Conservation (phyloP, 305 asterid species). For the Salvia sclarea region DNA sequence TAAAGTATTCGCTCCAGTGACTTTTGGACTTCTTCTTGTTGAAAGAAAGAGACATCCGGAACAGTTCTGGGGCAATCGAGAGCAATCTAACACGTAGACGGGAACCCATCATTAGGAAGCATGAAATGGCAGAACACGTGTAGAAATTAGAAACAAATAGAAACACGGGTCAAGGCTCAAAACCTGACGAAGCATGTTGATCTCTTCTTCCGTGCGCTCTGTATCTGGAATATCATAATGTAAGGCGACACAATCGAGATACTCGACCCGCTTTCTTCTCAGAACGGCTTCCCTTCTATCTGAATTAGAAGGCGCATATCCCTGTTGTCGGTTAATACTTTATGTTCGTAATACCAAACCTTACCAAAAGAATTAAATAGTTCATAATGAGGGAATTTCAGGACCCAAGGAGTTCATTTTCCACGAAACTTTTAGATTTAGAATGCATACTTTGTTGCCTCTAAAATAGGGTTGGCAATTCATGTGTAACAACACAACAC, state of each 20-base stretch:
- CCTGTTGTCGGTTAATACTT: conserved; percentile 85
- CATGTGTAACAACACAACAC: too few species aligned
- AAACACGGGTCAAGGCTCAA: neutral
- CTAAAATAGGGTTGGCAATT: too few species aligned
- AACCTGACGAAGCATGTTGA: conserved; percentile 95
- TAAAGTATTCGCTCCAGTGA: conserved; percentile 90
- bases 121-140: neutral
- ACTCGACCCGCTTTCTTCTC: conserved; percentile 82
- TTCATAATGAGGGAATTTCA: neutral
- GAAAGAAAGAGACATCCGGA: conserved; percentile 89
- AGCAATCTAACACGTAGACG: conserved; percentile 55
- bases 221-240: conserved; percentile 80
- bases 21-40: conserved; percentile 84
- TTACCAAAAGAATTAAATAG: conserved; percentile 4
- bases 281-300: conserved; percentile 97
- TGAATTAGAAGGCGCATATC: conserved; percentile 99
- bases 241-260: conserved; percentile 91
- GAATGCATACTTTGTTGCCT: too few species aligned
- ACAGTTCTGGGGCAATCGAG: conserved; percentile 99
- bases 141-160: conserved; percentile 17
- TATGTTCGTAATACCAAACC: conserved; percentile 38
- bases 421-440: neutral
- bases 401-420: neutral
- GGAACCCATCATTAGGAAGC: conserved; percentile 24
- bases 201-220: conserved; percentile 93